Base-by-base conservation (phyloP, 75 land plant genomes). In the Ceratopteris richardii region DNA sequence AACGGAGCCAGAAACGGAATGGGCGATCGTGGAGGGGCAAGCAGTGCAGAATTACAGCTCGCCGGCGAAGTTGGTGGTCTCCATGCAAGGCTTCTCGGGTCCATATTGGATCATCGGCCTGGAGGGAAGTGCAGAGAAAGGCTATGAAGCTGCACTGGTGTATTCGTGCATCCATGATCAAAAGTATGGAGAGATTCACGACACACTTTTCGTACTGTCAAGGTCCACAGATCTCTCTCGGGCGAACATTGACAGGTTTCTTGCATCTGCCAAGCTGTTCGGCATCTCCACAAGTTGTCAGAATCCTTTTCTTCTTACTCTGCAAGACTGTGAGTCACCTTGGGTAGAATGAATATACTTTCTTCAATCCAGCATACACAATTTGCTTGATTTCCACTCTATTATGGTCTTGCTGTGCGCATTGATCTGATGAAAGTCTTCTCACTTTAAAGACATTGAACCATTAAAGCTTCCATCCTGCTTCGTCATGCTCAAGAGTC, bases 81-180 rank as follows among this genome's bases (percentile, higher is more conserved):
- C 48, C 14, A 29, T 64, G 16, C 37, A 64, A 29, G 66, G 66
- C 19, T n/a, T 55, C 14, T 20, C 2, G 10, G 60, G 60, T 19
- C 66, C 66, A 30, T 64, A 64, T 27, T 64, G 66, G 66, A 26
- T 64, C 13, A 54, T 64, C 14, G 66, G 44, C 12, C 64, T 64
- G 1, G 66, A 64, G 42, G 66, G 66, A 2, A 14, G 10, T 24
- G 42, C 66, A 2, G 37, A 5, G 2, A 36, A 53, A 17, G 66
- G 66, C 1, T 64, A 64, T 26, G 31, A 17, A n/a, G 66, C 62
- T 19, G 62, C 66, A 0, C 16, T 64, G 18, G 60, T 64, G 36
- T 64, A 64, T 58, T 64, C 42, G n/a, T 64, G 66, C 31, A 24
- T 30, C 9, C 50, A 7, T 11, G 55, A 61, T 50, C 37, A 56